Evolutionary conservation across 106 monocot genomes (phyloP), one percentile per base, ranked within the genome.

Genomic region (Allium fistulosum): DNA sequence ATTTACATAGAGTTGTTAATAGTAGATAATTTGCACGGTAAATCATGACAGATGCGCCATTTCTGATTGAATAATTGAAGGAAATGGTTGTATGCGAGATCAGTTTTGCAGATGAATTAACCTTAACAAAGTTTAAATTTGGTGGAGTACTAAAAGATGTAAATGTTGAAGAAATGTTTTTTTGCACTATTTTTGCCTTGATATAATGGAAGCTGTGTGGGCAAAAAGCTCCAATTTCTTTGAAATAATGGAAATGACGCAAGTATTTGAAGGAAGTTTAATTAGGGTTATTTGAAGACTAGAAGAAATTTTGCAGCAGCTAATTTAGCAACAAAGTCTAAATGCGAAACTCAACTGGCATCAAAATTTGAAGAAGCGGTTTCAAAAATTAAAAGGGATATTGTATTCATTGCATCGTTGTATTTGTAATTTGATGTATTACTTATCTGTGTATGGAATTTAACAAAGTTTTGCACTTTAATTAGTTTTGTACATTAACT

Each of bases 171-270:
- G 86, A 93, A 73, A 87, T 93, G 81, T 89, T 67, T 90, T 87
- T 70, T 89, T 83, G 48, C 80, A 78, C 55, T 90, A 89, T 15
- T 99, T 93, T 68, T 81, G 90, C 1, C 69, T 87, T 0, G 99
- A 99, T 57, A 83, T 93, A 63, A 99, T 99, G 92, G 99, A 99
- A 67, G 93, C 99, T 5, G 92, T 83, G 37, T 99, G 99, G 92
- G 85, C 93, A 2, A 89, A 79, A 67, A 92, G 99, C 17, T 89
- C 90, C 0, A 99, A 99, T 61, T 99, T 99, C 70, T 90, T 90
- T 26, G 80, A 99, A 47, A 99, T 99, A 11, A 99, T 99, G 99
- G 93, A 99, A 68, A 87, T 90, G 1, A 87, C 99, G 10, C 84
- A 81, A 57, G 90, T 99, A 27, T 99, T 99, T 52, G 99, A 99